Percentiles rank a stretch among this genome's conserved stretches.
phyloP scores from a whole-genome alignment of 2,329 filamentous ascomycete species.

The Eutypella sp. region DNA sequence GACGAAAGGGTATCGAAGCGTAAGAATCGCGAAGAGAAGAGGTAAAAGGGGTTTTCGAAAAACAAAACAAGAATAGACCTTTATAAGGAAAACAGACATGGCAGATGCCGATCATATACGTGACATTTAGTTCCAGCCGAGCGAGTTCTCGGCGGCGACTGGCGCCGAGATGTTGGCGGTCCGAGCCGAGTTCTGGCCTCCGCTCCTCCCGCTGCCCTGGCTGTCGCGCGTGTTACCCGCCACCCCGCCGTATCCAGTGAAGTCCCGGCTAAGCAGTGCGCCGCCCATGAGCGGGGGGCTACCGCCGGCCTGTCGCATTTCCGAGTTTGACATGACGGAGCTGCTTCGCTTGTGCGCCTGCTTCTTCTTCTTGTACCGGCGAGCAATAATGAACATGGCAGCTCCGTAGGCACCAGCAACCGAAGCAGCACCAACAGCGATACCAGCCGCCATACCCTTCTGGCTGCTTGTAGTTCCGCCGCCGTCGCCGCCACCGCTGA shows the following conservation, averaged over 20 bases:
- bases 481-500: constrained; percentile 33
- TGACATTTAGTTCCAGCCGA: constrained; percentile 79
- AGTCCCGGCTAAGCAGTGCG: constrained; percentile 54
- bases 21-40: constrained; percentile 27
- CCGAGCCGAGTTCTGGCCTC: constrained; percentile 48
- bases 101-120: constrained; percentile 28
- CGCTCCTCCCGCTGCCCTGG: constrained; percentile 61
- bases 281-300: constrained; percentile 67
- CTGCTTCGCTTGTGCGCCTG: constrained; percentile 70
- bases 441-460: constrained; percentile 59
- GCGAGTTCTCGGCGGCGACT: constrained; percentile 87
- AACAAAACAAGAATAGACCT: not conserved
- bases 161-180: constrained; percentile 76
- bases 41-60: constrained; percentile 24
- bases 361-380: constrained; percentile 83
- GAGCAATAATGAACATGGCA: constrained; percentile 89
- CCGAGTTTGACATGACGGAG: constrained; percentile 58
- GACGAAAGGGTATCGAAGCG: constrained; percentile 42
- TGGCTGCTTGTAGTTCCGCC: constrained; percentile 49
- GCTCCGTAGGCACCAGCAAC: constrained; percentile 85
- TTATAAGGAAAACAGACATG: too few relatives aligned
- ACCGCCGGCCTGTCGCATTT: constrained; percentile 50
- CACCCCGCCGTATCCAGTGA: constrained; percentile 49
- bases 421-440: constrained; percentile 71
- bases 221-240: constrained; percentile 45